These are phyloP conservation scores for Claviceps africana DNA, from an alignment of 2,329 filamentous ascomycete species.

Conservation along the genomic window DNA sequence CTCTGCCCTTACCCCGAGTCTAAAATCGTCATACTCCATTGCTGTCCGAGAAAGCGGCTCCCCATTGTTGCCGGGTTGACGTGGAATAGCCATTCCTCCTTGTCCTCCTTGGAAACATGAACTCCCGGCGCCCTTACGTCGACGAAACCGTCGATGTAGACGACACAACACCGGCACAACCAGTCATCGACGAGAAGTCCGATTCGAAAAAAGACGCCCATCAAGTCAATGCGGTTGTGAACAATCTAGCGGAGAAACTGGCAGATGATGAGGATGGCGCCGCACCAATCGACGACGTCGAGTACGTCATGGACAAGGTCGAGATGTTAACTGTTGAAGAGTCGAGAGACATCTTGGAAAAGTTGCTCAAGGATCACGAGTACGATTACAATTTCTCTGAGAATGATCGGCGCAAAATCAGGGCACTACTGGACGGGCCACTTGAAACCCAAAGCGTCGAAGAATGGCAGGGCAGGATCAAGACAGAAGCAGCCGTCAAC, in stretches of 20 bases:
- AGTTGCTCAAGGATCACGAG: constrained; percentile 11
- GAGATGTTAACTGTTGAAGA: constrained; percentile 10
- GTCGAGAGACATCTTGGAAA: constrained; percentile 9
- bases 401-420: constrained; percentile 9
- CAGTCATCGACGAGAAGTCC: background rate
- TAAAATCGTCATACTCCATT: too few relatives aligned
- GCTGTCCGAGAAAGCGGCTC: too few relatives aligned
- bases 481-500: constrained; percentile 9
- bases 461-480: constrained; percentile 9
- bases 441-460: constrained; percentile 7
- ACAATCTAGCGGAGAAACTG: constrained; percentile 8
- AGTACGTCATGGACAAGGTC: constrained; percentile 13
- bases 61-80: too few relatives aligned
- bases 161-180: background rate
- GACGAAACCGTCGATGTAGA: background rate
- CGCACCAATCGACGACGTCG: constrained; percentile 12
- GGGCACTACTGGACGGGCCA: constrained; percentile 8
- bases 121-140: background rate
- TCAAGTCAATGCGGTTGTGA: constrained; percentile 1
- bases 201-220: background rate
- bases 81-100: too few relatives aligned
- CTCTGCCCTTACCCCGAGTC: too few relatives aligned
- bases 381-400: constrained; percentile 14
- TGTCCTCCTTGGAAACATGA: background rate
- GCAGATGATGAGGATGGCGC: constrained; percentile 8